These are phyloP conservation scores for Ammopiptanthus mongolicus DNA, from an alignment of 306 rosid genomes.

Conservation along the genomic window DNA sequence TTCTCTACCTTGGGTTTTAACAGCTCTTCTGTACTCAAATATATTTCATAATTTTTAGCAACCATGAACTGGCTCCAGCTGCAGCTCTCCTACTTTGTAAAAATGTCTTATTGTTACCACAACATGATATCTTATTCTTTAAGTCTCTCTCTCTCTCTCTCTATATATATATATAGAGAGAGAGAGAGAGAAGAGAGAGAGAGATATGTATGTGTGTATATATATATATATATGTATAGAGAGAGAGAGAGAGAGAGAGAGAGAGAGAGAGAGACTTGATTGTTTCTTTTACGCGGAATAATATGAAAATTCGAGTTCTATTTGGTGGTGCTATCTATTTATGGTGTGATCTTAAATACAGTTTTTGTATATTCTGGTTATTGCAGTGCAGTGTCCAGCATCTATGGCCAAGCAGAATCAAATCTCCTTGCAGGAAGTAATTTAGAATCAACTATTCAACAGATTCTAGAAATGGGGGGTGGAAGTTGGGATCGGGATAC, in stretches of 20 bases:
- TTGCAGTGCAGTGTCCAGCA: conserved; percentile 49
- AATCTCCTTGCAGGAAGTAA: conserved; percentile 58
- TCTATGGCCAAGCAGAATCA: conserved; percentile 64
- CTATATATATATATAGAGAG: too few species aligned
- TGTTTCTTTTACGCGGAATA: not conserved
- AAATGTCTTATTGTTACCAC: not conserved
- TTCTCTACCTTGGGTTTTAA: not conserved
- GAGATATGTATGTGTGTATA: too few species aligned
- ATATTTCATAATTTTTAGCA: not conserved
- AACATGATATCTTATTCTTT: not conserved
- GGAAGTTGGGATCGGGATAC: conserved; percentile 89
- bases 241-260: not conserved
- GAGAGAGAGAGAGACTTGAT: not conserved
- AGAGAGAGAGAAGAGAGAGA: not conserved
- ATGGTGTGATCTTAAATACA: not conserved
- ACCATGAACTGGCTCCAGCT: not conserved
- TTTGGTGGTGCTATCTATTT: not conserved
- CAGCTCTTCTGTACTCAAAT: not conserved
- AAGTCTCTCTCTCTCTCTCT: too few species aligned
- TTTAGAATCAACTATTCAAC: conserved; percentile 60
- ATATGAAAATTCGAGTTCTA: not conserved
- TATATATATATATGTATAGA: too few species aligned
- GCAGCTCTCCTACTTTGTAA: not conserved
- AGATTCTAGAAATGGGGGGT: conserved; percentile 79
- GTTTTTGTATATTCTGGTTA: conserved; percentile 21